These are phyloP conservation scores for Pelargonium nanum DNA, from an alignment of 345 rosid species.

Conservation along the genomic window DNA sequence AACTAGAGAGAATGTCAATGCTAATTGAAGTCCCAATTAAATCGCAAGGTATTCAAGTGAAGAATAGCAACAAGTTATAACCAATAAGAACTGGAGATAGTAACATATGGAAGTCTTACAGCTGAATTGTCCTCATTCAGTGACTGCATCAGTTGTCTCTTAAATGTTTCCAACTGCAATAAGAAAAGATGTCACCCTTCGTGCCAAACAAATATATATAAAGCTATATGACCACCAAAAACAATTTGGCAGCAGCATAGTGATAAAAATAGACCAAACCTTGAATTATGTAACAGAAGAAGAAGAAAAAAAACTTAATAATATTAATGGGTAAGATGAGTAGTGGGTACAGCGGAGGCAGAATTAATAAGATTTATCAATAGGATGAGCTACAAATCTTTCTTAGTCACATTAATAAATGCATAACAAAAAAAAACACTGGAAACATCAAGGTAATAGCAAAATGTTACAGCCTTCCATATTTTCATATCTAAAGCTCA, in stretches of 20 bases:
- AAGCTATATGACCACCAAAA: not conserved
- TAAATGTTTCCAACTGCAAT: constrained; percentile 73
- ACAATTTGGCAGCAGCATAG: not conserved
- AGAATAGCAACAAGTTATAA: constrained; percentile 1
- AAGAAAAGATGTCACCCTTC: not conserved
- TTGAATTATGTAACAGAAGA: too few relatives aligned
- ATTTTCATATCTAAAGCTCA: too few relatives aligned
- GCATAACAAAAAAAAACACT: too few relatives aligned
- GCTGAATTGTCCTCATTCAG: constrained; percentile 59
- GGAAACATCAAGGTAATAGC: too few relatives aligned
- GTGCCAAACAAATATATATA: not conserved
- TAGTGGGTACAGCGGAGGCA: too few relatives aligned
- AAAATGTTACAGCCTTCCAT: too few relatives aligned
- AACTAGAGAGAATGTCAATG: not conserved
- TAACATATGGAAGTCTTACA: constrained; percentile 31
- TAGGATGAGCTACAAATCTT: not conserved
- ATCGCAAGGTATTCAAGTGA: not conserved
- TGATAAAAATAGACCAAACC: not conserved
- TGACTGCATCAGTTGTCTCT: constrained; percentile 89
- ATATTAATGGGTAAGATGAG: too few relatives aligned
- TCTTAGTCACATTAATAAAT: too few relatives aligned
- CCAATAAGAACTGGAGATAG: not conserved
- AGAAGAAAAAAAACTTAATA: too few relatives aligned
- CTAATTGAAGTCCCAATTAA: not conserved
- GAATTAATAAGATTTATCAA: too few relatives aligned